Evolutionary conservation across 2,329 filamentous ascomycete genomes (phyloP).

Genomic region (Neofusicoccum cordaticola): DNA sequence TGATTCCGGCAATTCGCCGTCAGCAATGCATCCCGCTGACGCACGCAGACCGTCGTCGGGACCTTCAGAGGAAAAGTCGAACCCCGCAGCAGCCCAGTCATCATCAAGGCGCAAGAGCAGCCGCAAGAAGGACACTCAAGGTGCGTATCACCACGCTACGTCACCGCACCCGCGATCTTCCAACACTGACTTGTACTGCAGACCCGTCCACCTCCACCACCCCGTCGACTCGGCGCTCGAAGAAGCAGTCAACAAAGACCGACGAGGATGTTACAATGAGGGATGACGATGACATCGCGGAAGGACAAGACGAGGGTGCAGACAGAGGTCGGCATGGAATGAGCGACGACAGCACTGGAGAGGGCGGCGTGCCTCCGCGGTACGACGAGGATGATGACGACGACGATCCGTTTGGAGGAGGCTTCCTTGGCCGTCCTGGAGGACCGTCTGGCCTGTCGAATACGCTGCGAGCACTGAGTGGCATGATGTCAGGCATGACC

Average conservation of each 20-base stretch:
- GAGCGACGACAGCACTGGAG: slow-evolving; percentile 62
- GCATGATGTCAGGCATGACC: slow-evolving; percentile 86
- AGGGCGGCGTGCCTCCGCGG: slow-evolving; percentile 54
- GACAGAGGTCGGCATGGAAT: slow-evolving; percentile 33
- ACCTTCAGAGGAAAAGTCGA: slow-evolving; percentile 61
- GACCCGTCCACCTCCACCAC: slow-evolving; percentile 23
- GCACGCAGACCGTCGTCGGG: slow-evolving; percentile 58
- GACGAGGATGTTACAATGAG: slow-evolving; percentile 71
- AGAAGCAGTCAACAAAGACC: slow-evolving; percentile 36
- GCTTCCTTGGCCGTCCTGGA: slow-evolving; percentile 65
- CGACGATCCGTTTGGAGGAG: slow-evolving; percentile 59
- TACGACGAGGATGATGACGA: slow-evolving; percentile 54
- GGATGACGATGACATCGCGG: slow-evolving; percentile 60
- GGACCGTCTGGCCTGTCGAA: slow-evolving; percentile 66
- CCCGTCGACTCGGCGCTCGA: slow-evolving; percentile 31
- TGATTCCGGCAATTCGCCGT: slow-evolving; percentile 26
- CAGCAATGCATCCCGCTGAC: slow-evolving; percentile 25
- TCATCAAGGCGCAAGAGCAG: slow-evolving; percentile 73
- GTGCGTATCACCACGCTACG: slow-evolving; percentile 33
- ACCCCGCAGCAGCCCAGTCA: slow-evolving; percentile 51
- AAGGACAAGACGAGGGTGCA: slow-evolving; percentile 40
- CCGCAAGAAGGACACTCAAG: slow-evolving; percentile 64
- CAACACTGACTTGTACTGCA: slow-evolving; percentile 18
- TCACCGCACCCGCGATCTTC: background rate
- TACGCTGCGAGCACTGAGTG: slow-evolving; percentile 81